phyloP scores from a whole-genome alignment of 116 monocot genomes.

The Posidonia oceanica region DNA sequence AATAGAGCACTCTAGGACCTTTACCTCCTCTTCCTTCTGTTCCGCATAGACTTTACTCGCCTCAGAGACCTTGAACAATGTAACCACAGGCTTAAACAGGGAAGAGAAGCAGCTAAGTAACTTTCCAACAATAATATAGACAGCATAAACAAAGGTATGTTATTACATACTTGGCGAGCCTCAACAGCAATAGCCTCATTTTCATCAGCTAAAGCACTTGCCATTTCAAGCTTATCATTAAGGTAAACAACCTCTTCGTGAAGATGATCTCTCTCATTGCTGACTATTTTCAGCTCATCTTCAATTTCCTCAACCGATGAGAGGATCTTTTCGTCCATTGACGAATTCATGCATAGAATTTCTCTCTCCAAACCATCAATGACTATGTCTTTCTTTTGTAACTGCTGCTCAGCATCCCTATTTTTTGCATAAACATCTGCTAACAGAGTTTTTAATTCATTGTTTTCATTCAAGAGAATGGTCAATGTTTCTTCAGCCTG shows the following conservation, averaged over 20 bases:
- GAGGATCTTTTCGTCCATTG: constrained; percentile 11
- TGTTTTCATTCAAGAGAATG: constrained; percentile 35
- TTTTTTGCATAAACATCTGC: constrained; percentile 25
- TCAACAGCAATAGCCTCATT: constrained; percentile 77
- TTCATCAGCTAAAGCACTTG: constrained; percentile 66
- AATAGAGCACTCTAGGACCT: constrained; percentile 55
- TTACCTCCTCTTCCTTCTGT: constrained; percentile 75
- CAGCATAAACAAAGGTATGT: background rate
- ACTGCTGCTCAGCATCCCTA: constrained; percentile 17
- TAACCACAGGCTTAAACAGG: background rate
- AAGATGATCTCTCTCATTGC: constrained; percentile 37
- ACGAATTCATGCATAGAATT: constrained; percentile 29
- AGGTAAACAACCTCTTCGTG: constrained; percentile 28
- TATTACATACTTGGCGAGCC: constrained; percentile 40
- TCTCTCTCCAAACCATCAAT: constrained; percentile 44
- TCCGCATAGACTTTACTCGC: constrained; percentile 44
- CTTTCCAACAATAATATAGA: background rate
- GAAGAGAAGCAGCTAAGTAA: background rate
- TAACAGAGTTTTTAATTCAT: constrained; percentile 19
- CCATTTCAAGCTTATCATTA: constrained; percentile 52
- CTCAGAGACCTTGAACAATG: constrained; percentile 40
- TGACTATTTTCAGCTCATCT: constrained; percentile 26
- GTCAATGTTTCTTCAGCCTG: constrained; percentile 20
- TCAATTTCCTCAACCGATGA: constrained; percentile 31
- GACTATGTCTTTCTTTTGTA: constrained; percentile 39